Evolutionary conservation across 2,329 filamentous ascomycete genomes (phyloP).

Genomic region (Xylariaceae sp.): DNA sequence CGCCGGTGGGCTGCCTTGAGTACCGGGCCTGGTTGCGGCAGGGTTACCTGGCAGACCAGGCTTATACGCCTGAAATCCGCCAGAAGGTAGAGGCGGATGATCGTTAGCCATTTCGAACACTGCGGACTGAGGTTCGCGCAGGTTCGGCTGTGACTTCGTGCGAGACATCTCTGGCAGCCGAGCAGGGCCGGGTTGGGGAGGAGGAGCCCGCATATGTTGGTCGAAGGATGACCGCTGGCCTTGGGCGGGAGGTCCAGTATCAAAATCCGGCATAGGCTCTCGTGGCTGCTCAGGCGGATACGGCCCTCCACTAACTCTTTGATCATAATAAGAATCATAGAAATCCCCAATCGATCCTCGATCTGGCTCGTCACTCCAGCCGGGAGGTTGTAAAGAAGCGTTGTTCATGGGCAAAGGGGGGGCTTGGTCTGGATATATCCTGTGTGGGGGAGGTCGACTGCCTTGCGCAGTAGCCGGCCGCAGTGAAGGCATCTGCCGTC

Average conservation of each 20-base stretch:
- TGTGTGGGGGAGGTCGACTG: constrained; percentile 58
- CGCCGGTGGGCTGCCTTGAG: constrained; percentile 47
- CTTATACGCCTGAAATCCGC: constrained; percentile 43
- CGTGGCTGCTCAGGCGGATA: constrained; percentile 39
- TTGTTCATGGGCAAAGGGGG: constrained; percentile 43
- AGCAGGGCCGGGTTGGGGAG: constrained; percentile 45
- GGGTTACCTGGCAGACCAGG: constrained; percentile 33
- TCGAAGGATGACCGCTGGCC: constrained; percentile 52
- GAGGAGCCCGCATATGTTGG: constrained; percentile 50
- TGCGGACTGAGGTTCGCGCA: constrained; percentile 68
- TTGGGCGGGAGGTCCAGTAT: constrained; percentile 44
- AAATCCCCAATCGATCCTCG: constrained; percentile 55
- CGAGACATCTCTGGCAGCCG: constrained; percentile 61
- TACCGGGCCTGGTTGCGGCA: constrained; percentile 35
- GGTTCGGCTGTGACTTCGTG: constrained; percentile 71
- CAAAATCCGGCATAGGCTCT: constrained; percentile 51
- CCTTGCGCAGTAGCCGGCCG: constrained; percentile 62
- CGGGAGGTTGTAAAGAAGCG: constrained; percentile 41
- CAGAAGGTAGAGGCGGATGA: constrained; percentile 58
- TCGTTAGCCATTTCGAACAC: constrained; percentile 77
- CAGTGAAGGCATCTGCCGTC: constrained; percentile 53
- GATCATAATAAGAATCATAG: constrained; percentile 62
- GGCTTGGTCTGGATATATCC: constrained; percentile 55
- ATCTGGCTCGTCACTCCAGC: constrained; percentile 45
- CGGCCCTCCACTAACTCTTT: constrained; percentile 38